phyloP scores from a whole-genome alignment of 768 basidiomycete species.

The Leccinum boreale region DNA sequence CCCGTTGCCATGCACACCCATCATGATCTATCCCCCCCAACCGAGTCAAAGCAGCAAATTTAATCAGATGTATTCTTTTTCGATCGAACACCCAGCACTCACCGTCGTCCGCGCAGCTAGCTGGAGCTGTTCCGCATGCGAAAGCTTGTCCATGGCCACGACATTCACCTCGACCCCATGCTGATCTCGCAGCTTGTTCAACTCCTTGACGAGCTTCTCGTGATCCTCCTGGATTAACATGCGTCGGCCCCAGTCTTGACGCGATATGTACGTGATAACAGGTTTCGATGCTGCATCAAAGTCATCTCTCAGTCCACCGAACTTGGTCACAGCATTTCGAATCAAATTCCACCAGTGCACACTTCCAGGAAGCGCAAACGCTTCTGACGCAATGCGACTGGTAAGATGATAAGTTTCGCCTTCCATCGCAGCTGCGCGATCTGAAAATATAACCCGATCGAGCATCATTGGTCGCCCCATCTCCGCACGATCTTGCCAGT shows the following conservation, averaged over 20 bases:
- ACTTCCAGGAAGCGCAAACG: constrained; percentile 73
- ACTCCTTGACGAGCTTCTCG: constrained; percentile 69
- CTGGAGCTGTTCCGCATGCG: constrained; percentile 74
- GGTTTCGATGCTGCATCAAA: constrained; percentile 52
- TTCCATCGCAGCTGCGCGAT: constrained; percentile 81
- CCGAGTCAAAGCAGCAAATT: neutral
- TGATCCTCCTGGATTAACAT: constrained; percentile 78
- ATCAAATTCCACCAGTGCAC: constrained; percentile 83
- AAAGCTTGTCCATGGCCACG: constrained; percentile 79
- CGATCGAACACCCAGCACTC: constrained; percentile 24
- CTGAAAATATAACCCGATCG: constrained; percentile 84
- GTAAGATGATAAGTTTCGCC: constrained; percentile 64
- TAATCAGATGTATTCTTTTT: neutral
- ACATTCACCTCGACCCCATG: constrained; percentile 88
- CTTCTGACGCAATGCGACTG: constrained; percentile 71
- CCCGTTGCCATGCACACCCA: constrained; percentile 94
- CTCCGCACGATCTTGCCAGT: constrained; percentile 78
- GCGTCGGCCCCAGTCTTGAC: constrained; percentile 85
- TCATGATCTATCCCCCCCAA: constrained; percentile 66
- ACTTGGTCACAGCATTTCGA: constrained; percentile 67
- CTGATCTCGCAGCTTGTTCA: constrained; percentile 62
- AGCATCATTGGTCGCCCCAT: constrained; percentile 72
- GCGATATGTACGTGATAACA: constrained; percentile 90
- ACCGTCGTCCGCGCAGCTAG: constrained; percentile 86
- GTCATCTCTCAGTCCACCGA: constrained; percentile 54